Evolutionary conservation across 1,284 basidiomycete genomes (phyloP).

Genomic region (Cutaneotrichosporon mucoides): DNA sequence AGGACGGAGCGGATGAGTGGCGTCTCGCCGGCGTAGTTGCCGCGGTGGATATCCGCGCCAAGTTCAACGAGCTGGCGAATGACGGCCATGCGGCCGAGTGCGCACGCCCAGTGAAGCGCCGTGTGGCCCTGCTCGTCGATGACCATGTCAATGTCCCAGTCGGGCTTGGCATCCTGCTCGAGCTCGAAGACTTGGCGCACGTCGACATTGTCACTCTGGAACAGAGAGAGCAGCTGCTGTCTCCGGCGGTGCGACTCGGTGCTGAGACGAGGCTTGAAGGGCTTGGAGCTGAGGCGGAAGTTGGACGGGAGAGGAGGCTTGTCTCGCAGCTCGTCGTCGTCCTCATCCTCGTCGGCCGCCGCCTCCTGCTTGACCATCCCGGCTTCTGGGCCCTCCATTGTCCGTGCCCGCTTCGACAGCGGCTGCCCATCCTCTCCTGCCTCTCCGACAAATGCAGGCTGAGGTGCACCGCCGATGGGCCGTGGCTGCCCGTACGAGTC

Average conservation of each 20-base stretch:
- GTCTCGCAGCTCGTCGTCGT: conserved; percentile 31
- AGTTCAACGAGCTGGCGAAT: conserved; percentile 64
- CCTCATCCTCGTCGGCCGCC: conserved; percentile 20
- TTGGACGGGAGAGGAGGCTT: conserved; percentile 41
- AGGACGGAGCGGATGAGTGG: conserved; percentile 88
- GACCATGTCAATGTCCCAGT: conserved; percentile 68
- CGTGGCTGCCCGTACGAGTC: conserved; percentile 44
- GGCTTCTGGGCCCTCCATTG: conserved; percentile 6
- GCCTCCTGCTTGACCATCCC: background rate
- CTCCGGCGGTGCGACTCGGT: conserved; percentile 52
- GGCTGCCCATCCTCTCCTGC: conserved; percentile 8
- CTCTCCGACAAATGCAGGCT: conserved; percentile 1
- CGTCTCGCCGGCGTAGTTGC: conserved; percentile 92
- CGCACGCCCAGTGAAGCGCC: conserved; percentile 87
- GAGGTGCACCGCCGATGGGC: conserved; percentile 18
- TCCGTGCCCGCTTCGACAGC: conserved; percentile 25
- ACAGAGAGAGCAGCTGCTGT: conserved; percentile 35
- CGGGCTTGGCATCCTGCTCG: conserved; percentile 15
- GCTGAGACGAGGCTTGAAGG: conserved; percentile 57
- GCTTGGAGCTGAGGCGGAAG: conserved; percentile 65
- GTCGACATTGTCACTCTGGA: conserved; percentile 29
- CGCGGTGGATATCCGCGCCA: conserved; percentile 80
- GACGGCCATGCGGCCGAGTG: conserved; percentile 67
- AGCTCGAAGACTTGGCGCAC: conserved; percentile 29
- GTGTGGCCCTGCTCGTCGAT: conserved; percentile 95